phyloP scores from a whole-genome alignment of 192 early-diverging fungal species.

The Coemansia sp. region DNA sequence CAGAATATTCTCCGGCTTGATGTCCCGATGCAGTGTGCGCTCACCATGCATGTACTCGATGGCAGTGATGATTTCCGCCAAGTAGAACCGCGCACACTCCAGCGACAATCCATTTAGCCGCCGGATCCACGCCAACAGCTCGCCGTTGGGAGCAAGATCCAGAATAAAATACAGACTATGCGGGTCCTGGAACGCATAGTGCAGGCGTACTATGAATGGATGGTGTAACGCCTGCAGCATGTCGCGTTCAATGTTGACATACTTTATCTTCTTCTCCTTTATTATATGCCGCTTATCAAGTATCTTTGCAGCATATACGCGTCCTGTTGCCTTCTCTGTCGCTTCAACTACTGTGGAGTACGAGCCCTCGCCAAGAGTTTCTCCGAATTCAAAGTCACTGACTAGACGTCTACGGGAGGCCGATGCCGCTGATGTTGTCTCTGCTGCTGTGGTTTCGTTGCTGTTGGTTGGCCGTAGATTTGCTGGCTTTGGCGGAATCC shows the following conservation, averaged over 20 bases:
- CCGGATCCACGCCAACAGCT: slow-evolving; percentile 82
- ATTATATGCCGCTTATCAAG: slow-evolving; percentile 86
- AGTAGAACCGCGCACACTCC: slow-evolving; percentile 80
- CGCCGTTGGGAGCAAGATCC: slow-evolving; percentile 88
- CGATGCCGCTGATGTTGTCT: slow-evolving; percentile 21
- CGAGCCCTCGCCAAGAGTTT: slow-evolving; percentile 88
- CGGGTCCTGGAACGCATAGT: slow-evolving; percentile 94
- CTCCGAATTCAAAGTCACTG: slow-evolving; percentile 83
- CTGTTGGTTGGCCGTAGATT: slow-evolving; percentile 34
- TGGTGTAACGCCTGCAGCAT: slow-evolving; percentile 83
- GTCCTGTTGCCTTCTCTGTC: slow-evolving; percentile 66
- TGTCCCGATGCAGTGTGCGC: slow-evolving; percentile 88
- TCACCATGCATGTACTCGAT: slow-evolving; percentile 88
- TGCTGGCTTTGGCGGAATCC: slow-evolving; percentile 50
- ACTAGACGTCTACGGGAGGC: slow-evolving; percentile 66
- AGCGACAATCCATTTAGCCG: slow-evolving; percentile 65
- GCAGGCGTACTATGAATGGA: slow-evolving; percentile 88
- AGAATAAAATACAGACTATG: slow-evolving; percentile 91
- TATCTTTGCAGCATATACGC: slow-evolving; percentile 88
- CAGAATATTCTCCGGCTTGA: slow-evolving; percentile 96
- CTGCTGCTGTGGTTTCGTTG: slow-evolving; percentile 16
- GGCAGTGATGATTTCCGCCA: slow-evolving; percentile 80
- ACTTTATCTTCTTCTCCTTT: slow-evolving; percentile 95
- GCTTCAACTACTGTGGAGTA: slow-evolving; percentile 92
- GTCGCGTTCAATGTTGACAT: slow-evolving; percentile 93